phyloP scores from a whole-genome alignment of 2,329 filamentous ascomycete genomes.

The Pezicula neosporulosa region DNA sequence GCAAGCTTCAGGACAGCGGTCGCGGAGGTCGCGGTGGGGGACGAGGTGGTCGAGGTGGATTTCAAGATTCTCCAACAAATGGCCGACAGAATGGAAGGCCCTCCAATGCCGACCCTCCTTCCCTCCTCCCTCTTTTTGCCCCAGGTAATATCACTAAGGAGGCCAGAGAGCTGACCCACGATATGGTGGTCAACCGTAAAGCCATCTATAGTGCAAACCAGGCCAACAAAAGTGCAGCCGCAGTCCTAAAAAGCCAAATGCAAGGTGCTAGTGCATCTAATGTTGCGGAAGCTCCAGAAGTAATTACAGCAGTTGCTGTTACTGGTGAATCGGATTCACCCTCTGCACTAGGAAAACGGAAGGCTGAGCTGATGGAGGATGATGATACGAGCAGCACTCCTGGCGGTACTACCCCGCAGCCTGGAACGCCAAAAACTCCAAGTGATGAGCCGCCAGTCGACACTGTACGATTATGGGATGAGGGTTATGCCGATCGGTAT shows the following conservation, averaged over 20 bases:
- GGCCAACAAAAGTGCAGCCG: constrained; percentile 93
- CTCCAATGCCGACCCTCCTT: constrained; percentile 28
- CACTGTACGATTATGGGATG: constrained; percentile 88
- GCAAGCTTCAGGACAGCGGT: constrained; percentile 65
- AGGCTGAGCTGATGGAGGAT: constrained; percentile 66
- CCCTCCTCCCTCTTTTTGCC: constrained; percentile 52
- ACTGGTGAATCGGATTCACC: constrained; percentile 31
- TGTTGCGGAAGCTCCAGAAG: not conserved
- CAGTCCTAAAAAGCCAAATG: constrained; percentile 77
- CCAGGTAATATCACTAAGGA: constrained; percentile 53
- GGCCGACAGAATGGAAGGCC: constrained; percentile 19
- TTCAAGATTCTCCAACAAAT: constrained; percentile 23
- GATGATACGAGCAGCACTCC: constrained; percentile 51
- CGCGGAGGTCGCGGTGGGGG: constrained; percentile 28
- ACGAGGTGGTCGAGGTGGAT: constrained; percentile 22
- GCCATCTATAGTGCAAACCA: constrained; percentile 65
- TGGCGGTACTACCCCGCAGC: constrained; percentile 53
- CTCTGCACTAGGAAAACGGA: constrained; percentile 69
- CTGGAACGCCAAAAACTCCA: constrained; percentile 43
- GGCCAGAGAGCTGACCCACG: constrained; percentile 69
- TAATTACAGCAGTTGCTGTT: not conserved
- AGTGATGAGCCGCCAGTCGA: constrained; percentile 67
- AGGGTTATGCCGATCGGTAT: constrained; percentile 91
- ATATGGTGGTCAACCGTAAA: constrained; percentile 78
- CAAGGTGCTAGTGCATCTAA: constrained; percentile 25